These are phyloP conservation scores for Dactylellina parvicollis DNA, from an alignment of 2,329 filamentous ascomycete genomes.

Conservation along the genomic window DNA sequence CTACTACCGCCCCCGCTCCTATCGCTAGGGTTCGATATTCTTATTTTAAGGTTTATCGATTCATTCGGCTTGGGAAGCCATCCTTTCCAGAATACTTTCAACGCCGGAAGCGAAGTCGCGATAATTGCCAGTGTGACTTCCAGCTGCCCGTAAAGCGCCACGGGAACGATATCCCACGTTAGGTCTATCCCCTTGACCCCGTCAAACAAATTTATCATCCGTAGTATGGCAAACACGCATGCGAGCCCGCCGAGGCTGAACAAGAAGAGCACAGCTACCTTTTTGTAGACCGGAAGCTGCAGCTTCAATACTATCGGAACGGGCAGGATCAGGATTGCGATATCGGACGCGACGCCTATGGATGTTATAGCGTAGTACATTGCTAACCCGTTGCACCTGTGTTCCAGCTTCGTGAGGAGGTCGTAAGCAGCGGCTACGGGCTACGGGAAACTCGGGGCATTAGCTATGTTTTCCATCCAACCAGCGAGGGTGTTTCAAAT, in stretches of 20 bases:
- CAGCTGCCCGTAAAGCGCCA: conserved; percentile 36
- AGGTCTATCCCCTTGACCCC: conserved; percentile 34
- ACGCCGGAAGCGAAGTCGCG: conserved; percentile 26
- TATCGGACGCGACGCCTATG: conserved; percentile 30
- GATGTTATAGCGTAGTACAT: conserved; percentile 41
- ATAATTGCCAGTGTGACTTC: conserved; percentile 43
- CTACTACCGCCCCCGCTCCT: conserved; percentile 7
- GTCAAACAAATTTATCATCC: conserved; percentile 35
- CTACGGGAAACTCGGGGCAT: background rate
- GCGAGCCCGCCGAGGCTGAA: conserved; percentile 32
- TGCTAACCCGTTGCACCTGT: conserved; percentile 13
- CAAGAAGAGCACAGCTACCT: conserved; percentile 21
- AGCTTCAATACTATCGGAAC: conserved; percentile 25
- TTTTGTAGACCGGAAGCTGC: conserved; percentile 32
- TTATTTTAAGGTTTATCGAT: conserved; percentile 1
- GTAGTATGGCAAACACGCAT: conserved; percentile 29
- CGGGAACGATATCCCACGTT: conserved; percentile 38
- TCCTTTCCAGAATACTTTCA: conserved; percentile 36
- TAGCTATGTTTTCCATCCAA: background rate
- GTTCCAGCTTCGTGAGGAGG: conserved; percentile 29
- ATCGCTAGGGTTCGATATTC: conserved; percentile 10
- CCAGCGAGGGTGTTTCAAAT: background rate
- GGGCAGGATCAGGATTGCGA: conserved; percentile 33
- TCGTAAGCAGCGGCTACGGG: conserved; percentile 30
- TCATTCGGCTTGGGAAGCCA: conserved; percentile 12